Base-by-base conservation (phyloP, 129 eudicot species). In the Flaveria trinervia region DNA sequence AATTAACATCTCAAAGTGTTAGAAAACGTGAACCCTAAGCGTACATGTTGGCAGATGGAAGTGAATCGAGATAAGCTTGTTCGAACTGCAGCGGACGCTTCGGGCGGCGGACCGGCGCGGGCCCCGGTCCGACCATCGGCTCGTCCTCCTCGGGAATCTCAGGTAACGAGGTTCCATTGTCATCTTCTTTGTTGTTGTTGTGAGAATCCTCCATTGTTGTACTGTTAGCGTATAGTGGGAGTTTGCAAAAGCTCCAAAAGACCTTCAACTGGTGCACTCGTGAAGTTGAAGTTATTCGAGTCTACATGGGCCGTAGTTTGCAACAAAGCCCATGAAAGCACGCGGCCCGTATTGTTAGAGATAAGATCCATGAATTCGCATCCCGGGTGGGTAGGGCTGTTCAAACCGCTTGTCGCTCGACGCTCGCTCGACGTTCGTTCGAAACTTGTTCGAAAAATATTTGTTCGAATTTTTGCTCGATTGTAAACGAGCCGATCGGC, bases 21-120 rank as follows among this genome's bases (percentile, higher is more conserved):
- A 1, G 0, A 79, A 77, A 79, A 65, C 73, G 56, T 68, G 74
- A 85, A 79, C 82, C 85, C 80, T 57, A 79, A 82, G 60, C 72
- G 28, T 88, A 94, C 99, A 91, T 89, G 82, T 94, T 94, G 61
- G 99, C 96, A 56, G 92, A 91, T 18, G 99, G 99, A 49, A 94
- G 99, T 22, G 96, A 76, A 60, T 91, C 93, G 78, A 94, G 97
- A 71, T 94, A 94, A 33, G 97, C 97, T 72, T 94, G 93, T 75
- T 94, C 99, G 81, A 94, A 94, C 65, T 94, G 87, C 23, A 94
- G 97, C 18, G 99, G 99, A 15, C 99, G 96, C 56, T 94, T 94
- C 4, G 87, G 90, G 25, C 93, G 92, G 26, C 86, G 70, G 59
- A 65, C 82, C 6, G 99, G 97, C 3, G 96, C 93, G 22, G 92